phyloP scores from a whole-genome alignment of 495 filamentous ascomycete species.

The Corynascus novoguineensis region DNA sequence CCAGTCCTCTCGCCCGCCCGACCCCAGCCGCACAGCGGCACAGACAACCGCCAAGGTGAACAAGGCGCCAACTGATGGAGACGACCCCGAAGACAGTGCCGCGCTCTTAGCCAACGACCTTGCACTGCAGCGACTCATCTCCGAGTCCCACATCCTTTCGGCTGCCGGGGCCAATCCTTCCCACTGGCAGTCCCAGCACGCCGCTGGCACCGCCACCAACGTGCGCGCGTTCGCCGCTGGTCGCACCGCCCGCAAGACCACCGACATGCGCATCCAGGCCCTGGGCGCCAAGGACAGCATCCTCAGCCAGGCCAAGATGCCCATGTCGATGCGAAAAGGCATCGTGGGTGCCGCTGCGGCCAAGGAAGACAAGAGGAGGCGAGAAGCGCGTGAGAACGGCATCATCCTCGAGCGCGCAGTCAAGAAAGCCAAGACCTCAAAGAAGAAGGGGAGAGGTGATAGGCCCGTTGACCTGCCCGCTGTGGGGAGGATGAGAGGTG shows the following conservation, averaged over 20 bases:
- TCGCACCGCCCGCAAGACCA: conserved; percentile 59
- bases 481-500: conserved; percentile 74
- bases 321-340: conserved; percentile 70
- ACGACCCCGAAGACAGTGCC: conserved; percentile 47
- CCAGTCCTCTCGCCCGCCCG: conserved; percentile 42
- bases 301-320: conserved; percentile 74
- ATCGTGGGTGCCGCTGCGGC: conserved; percentile 59
- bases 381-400: conserved; percentile 81
- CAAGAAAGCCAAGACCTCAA: conserved; percentile 33
- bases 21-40: conserved; percentile 21
- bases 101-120: conserved; percentile 79
- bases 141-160: conserved; percentile 89
- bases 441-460: conserved; percentile 43
- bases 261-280: conserved; percentile 73
- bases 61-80: conserved; percentile 30
- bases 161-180: conserved; percentile 52
- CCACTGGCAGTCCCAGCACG: conserved; percentile 27
- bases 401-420: conserved; percentile 73
- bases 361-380: conserved; percentile 64
- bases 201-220: conserved; percentile 20
- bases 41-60: conserved; percentile 25
- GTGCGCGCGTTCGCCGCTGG: conserved; percentile 33
- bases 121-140: conserved; percentile 78
- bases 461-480: conserved; percentile 66
- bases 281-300: conserved; percentile 74